Conservation (phyloP, 495 filamentous ascomycete species). For the Usnea hakonensis region DNA sequence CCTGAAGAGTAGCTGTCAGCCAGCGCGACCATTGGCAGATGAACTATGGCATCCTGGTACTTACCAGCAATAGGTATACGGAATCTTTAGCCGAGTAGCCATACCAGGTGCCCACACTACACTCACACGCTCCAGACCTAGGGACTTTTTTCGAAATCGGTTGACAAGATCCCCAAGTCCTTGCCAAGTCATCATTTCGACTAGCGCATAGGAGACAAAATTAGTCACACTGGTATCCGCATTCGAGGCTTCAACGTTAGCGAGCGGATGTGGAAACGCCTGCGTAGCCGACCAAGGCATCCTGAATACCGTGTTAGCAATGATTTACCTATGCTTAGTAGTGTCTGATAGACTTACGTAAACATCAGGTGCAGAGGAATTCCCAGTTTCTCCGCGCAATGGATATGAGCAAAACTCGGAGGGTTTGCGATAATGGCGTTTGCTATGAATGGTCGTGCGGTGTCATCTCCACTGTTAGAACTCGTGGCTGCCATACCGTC, state of each 20-base stretch:
- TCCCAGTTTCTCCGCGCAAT: slow-evolving; percentile 70
- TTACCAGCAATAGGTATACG: slow-evolving; percentile 72
- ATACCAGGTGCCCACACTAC: slow-evolving; percentile 60
- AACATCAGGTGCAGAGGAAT: slow-evolving; percentile 79
- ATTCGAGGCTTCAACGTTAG: slow-evolving; percentile 46
- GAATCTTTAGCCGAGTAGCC: slow-evolving; percentile 55
- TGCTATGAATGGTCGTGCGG: slow-evolving; percentile 58
- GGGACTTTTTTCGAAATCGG: slow-evolving; percentile 53
- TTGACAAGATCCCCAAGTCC: slow-evolving; percentile 72
- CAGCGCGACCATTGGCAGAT: background rate
- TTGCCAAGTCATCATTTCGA: slow-evolving; percentile 78
- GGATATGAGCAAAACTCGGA: slow-evolving; percentile 72
- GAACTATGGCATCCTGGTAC: background rate
- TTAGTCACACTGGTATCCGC: slow-evolving; percentile 54
- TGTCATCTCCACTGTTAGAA: slow-evolving; percentile 32
- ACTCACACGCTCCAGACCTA: slow-evolving; percentile 60
- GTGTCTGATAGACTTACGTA: slow-evolving; percentile 42
- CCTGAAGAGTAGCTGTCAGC: slow-evolving; percentile 29
- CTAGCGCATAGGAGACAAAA: slow-evolving; percentile 63
- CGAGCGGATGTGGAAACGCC: slow-evolving; percentile 48
- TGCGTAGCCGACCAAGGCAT: slow-evolving; percentile 55
- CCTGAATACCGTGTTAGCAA: slow-evolving; percentile 30
- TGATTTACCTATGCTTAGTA: slow-evolving; percentile 3
- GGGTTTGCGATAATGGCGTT: slow-evolving; percentile 82
- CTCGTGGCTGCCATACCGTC: slow-evolving; percentile 49